A percentile compares a stretch with the other conserved stretches of the same genome.
Evolutionary conservation across 1,284 basidiomycete genomes (phyloP).

Genomic region (Trametes polyzona): DNA sequence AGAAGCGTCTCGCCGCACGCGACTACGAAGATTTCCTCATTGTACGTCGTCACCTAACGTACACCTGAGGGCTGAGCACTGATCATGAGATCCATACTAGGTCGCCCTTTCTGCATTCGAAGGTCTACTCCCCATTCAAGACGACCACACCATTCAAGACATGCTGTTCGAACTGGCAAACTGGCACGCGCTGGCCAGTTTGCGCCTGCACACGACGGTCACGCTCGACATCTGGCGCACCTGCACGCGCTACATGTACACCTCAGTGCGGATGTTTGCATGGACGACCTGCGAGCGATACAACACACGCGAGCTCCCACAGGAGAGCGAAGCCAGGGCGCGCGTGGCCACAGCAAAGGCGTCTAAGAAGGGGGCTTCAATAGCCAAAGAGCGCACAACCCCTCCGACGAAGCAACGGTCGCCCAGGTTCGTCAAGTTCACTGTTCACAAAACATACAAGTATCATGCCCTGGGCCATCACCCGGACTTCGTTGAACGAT

Average conservation of each 20-base stretch:
- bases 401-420: background rate
- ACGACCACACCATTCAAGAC: too few relatives aligned
- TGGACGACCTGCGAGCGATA: constrained; percentile 16
- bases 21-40: too few relatives aligned
- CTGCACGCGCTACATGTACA: too few relatives aligned
- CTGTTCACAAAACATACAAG: constrained; percentile 22
- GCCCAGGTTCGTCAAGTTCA: background rate
- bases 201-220: constrained; percentile 34
- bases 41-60: too few relatives aligned
- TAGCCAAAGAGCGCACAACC: background rate
- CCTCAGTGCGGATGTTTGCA: constrained; percentile 25
- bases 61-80: too few relatives aligned
- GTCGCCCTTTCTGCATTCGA: too few relatives aligned
- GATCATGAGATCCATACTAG: too few relatives aligned
- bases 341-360: background rate
- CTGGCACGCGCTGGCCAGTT: constrained; percentile 36
- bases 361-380: background rate
- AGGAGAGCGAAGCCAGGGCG: constrained; percentile 26
- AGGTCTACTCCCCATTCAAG: too few relatives aligned
- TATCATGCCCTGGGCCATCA: constrained; percentile 31
- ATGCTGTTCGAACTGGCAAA: too few relatives aligned
- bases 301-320: constrained; percentile 32
- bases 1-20: too few relatives aligned
- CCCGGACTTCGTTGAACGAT: constrained; percentile 28
- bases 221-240: constrained; percentile 26